A percentile compares a stretch with the other conserved stretches of the same genome.
Conservation (phyloP, 495 filamentous ascomycete genomes). For the Aspergillus bertholletiae region DNA sequence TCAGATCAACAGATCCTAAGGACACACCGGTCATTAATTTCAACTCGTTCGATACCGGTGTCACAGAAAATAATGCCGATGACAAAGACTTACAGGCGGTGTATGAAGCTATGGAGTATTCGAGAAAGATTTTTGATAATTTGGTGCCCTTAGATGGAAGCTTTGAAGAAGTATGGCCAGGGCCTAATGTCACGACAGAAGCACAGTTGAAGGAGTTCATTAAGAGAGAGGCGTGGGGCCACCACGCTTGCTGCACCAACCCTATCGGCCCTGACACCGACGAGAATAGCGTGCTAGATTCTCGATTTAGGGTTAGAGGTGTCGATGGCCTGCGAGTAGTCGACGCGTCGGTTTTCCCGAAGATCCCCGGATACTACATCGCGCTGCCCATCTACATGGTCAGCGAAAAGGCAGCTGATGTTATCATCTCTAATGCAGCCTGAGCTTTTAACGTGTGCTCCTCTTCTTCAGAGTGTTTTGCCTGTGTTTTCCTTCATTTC, state of each 20-base stretch:
- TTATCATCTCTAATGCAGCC: constrained; percentile 37
- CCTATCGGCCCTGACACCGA: constrained; percentile 55
- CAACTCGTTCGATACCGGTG: constrained; percentile 47
- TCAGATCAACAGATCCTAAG: constrained; percentile 46
- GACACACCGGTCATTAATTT: constrained; percentile 55
- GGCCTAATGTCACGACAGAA: constrained; percentile 31
- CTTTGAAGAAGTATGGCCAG: constrained; percentile 49
- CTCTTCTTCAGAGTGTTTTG: not conserved
- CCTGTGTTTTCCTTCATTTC: not conserved
- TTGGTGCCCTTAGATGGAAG: constrained; percentile 28
- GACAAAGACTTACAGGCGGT: constrained; percentile 46
- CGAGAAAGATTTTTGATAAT: constrained; percentile 34
- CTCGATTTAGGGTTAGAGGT: constrained; percentile 54
- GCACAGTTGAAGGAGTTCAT: constrained; percentile 44
- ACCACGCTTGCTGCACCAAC: constrained; percentile 56
- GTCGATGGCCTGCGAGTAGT: constrained; percentile 57
- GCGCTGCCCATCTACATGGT: constrained; percentile 59
- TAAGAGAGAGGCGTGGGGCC: constrained; percentile 53
- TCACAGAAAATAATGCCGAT: constrained; percentile 28
- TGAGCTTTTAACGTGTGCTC: not conserved
- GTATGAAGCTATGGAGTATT: constrained; percentile 43
- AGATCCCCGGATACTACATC: constrained; percentile 60
- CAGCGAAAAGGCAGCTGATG: constrained; percentile 60
- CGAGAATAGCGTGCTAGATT: constrained; percentile 55
- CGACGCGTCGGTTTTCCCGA: constrained; percentile 56